Conservation (phyloP, 225 moss, liverwort and hornwort genomes). For the Antitrichia curtipendula region DNA sequence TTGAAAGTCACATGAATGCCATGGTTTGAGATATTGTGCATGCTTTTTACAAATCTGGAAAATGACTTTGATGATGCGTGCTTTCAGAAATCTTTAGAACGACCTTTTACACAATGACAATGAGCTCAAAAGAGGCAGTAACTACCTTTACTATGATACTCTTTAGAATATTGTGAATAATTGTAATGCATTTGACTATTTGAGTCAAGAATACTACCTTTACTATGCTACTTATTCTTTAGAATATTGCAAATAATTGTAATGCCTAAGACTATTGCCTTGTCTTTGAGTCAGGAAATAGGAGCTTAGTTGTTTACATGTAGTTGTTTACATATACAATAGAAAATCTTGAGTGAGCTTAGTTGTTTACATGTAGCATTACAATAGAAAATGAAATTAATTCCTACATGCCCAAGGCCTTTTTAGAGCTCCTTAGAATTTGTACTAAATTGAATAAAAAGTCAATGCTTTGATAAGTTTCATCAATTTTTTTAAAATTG, state of each 20-base stretch:
- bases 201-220: no score
- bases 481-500: neutral
- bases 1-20: neutral
- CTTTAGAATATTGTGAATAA: no score
- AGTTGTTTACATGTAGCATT: neutral
- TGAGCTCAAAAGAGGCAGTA: no score
- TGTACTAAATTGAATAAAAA: neutral
- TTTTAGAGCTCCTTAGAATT: no score
- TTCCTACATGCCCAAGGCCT: rapidly evolving
- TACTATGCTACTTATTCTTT: no score
- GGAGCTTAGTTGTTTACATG: neutral
- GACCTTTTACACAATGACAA: no score
- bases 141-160: no score
- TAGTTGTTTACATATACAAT: no score
- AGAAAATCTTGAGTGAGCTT: no score
- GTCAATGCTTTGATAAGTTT: neutral
- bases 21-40: neutral
- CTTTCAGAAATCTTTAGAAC: neutral
- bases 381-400: neutral
- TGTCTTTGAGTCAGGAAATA: no score
- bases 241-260: neutral
- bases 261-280: neutral
- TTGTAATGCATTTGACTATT: no score
- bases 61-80: neutral
- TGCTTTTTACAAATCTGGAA: neutral